Conservation (phyloP, 2,329 filamentous ascomycete species). For the Metarhizium brunneum region DNA sequence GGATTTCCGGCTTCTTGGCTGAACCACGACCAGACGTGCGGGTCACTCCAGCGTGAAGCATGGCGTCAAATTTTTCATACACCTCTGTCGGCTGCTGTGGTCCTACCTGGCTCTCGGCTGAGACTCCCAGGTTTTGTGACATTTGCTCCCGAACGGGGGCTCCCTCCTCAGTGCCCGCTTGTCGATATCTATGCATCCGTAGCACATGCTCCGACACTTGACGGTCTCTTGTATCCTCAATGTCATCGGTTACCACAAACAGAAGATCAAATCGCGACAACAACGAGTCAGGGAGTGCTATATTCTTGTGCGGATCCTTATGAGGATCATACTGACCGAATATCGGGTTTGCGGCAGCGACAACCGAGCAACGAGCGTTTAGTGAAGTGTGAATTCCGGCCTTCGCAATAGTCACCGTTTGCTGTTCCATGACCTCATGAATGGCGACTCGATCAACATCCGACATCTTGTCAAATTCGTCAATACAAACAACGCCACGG, state of each 20-base stretch:
- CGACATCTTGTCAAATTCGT: constrained; percentile 99
- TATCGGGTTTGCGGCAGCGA: constrained; percentile 94
- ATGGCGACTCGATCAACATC: constrained; percentile 96
- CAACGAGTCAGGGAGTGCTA: constrained; percentile 90
- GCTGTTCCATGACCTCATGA: constrained; percentile 99
- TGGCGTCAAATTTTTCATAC: constrained; percentile 91
- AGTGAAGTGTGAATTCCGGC: constrained; percentile 96
- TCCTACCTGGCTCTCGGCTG: constrained; percentile 66
- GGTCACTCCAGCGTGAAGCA: constrained; percentile 88
- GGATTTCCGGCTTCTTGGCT: constrained; percentile 71
- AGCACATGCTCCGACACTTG: constrained; percentile 93
- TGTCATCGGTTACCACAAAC: constrained; percentile 96
- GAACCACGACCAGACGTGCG: constrained; percentile 64
- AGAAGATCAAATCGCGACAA: constrained; percentile 97
- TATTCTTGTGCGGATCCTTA: constrained; percentile 98
- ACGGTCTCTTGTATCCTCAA: constrained; percentile 85
- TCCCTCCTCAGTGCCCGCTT: constrained; percentile 87
- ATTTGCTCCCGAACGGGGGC: constrained; percentile 85
- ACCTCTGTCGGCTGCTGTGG: constrained; percentile 74
- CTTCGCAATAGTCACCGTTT: constrained; percentile 98
- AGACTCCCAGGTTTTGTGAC: constrained; percentile 77
- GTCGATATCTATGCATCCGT: constrained; percentile 92
- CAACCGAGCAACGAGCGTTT: constrained; percentile 91
- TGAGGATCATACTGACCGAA: constrained; percentile 98
- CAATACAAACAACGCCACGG: constrained; percentile 94